These are phyloP conservation scores for Gossypium stocksii DNA, from an alignment of 345 rosid genomes.

Conservation along the genomic window DNA sequence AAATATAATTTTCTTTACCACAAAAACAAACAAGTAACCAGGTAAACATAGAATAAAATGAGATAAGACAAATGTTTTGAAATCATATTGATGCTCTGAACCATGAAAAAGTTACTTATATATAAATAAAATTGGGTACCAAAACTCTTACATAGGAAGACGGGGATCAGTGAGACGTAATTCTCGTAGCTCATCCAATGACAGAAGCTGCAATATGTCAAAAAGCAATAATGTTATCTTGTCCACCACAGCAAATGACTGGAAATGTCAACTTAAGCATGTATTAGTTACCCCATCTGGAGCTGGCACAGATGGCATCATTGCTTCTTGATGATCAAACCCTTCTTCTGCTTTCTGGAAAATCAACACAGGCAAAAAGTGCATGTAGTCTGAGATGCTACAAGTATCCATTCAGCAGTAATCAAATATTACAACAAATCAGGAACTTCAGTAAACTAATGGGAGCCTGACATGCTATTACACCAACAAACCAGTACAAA, in stretches of 20 bases:
- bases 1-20: not conserved
- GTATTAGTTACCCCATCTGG: constrained; percentile 64
- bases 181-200: constrained; percentile 78
- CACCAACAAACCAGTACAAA: not conserved
- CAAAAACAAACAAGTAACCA: constrained; percentile 4
- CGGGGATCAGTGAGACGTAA: constrained; percentile 80
- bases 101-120: not conserved
- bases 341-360: constrained; percentile 66
- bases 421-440: not conserved
- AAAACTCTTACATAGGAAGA: constrained; percentile 62
- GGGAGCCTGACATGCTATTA: not conserved
- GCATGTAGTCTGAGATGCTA: constrained; percentile 9
- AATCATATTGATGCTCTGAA: not conserved
- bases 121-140: not conserved
- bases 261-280: constrained; percentile 10
- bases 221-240: constrained; percentile 13
- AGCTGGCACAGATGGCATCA: constrained; percentile 65
- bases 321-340: constrained; percentile 68
- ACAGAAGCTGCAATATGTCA: constrained; percentile 62
- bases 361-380: constrained; percentile 16
- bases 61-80: not conserved
- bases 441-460: not conserved
- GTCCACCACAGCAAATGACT: constrained; percentile 12
- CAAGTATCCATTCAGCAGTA: not conserved
- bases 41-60: not conserved